Percentiles rank a stretch among this genome's conserved stretches.
Conservation (phyloP, 768 basidiomycete species). For the Melanogaster broomeanus region DNA sequence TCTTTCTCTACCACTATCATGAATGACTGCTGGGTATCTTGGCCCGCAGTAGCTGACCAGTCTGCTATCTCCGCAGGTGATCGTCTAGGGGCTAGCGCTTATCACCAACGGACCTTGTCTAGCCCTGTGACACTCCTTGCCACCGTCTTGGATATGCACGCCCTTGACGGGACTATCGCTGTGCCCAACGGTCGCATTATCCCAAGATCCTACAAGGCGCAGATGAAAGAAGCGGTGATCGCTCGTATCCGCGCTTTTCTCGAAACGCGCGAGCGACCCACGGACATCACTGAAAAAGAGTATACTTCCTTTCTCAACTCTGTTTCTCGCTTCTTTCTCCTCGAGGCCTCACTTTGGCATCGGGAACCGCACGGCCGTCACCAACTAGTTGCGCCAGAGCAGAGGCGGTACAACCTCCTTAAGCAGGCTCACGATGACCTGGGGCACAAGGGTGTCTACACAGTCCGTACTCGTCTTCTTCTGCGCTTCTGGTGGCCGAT, state of each 20-base stretch:
- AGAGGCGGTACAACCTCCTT: too few species aligned
- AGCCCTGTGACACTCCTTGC: too few species aligned
- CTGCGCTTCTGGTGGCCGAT: background rate
- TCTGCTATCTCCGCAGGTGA: too few species aligned
- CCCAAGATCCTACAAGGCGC: too few species aligned
- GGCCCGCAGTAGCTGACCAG: too few species aligned
- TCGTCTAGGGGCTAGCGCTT: too few species aligned
- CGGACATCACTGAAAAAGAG: background rate
- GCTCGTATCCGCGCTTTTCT: background rate
- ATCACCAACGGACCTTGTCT: too few species aligned
- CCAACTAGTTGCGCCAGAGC: background rate
- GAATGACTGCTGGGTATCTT: too few species aligned
- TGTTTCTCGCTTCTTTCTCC: background rate
- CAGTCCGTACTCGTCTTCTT: fast-evolving
- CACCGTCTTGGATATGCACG: too few species aligned
- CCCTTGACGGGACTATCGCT: too few species aligned
- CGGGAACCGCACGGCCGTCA: background rate
- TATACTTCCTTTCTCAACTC: background rate
- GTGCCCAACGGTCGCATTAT: too few species aligned
- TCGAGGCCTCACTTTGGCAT: background rate
- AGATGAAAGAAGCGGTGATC: too few species aligned
- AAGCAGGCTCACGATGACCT: background rate
- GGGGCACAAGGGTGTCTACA: slow-evolving; percentile 2
- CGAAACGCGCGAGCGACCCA: background rate
- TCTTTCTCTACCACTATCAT: background rate